A percentile compares a stretch with the other conserved stretches of the same genome.
These are phyloP conservation scores for Saussurea involucrata DNA, from an alignment of 129 eudicot species.

Conservation along the genomic window DNA sequence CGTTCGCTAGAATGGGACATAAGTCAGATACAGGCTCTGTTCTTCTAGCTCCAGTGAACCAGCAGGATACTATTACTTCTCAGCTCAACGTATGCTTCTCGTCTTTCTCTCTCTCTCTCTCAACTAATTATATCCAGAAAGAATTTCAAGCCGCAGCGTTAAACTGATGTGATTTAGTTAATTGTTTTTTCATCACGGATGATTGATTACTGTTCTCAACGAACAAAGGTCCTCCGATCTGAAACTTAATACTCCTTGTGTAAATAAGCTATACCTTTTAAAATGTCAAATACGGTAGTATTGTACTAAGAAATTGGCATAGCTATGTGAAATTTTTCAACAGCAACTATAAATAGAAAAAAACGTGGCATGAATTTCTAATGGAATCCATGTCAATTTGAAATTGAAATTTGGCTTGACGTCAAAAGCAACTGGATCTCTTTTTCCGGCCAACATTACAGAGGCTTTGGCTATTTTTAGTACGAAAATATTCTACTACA, in stretches of 20 bases:
- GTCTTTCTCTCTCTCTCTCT: slow-evolving; percentile 1
- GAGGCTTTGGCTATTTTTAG: slow-evolving; percentile 6
- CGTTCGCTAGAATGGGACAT: slow-evolving; percentile 63
- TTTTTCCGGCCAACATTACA: slow-evolving; percentile 8
- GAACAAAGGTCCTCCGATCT: not conserved
- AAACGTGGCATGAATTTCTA: not conserved
- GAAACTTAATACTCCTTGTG: not conserved
- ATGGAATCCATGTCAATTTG: slow-evolving; percentile 1
- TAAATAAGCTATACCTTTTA: not conserved
- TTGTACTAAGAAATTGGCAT: slow-evolving; percentile 11
- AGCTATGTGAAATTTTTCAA: not conserved
- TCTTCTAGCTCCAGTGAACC: slow-evolving; percentile 64
- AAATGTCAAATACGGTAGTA: not conserved
- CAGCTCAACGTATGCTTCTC: slow-evolving; percentile 64
- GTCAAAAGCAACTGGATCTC: not conserved
- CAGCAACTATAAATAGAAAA: not conserved
- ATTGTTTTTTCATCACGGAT: not conserved
- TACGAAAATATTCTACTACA: not conserved
- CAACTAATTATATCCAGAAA: not conserved
- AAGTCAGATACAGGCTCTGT: slow-evolving; percentile 64
- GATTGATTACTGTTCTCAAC: slow-evolving; percentile 14
- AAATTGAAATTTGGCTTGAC: slow-evolving; percentile 1
- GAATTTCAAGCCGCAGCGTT: not conserved
- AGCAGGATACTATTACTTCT: slow-evolving; percentile 73
- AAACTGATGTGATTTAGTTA: slow-evolving; percentile 1